Evolutionary conservation across 2,329 filamentous ascomycete species (phyloP).

Genomic region (Colletotrichum sp.): DNA sequence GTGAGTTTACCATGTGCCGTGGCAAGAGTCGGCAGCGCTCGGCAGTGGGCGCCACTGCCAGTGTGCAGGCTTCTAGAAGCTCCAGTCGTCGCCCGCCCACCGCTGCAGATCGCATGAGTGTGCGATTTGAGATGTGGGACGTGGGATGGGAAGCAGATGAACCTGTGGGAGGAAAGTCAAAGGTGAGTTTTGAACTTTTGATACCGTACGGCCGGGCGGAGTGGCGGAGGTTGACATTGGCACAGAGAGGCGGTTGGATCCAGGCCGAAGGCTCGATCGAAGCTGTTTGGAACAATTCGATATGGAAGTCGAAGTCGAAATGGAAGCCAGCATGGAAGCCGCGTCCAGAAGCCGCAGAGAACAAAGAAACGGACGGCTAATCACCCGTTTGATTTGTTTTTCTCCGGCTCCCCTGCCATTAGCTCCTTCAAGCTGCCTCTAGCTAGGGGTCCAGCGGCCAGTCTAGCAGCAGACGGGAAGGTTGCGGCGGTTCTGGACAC

Average conservation of each 20-base stretch:
- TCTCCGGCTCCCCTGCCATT: not conserved
- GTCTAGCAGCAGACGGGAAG: not conserved
- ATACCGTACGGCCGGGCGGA: not conserved
- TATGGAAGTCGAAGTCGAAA: not conserved
- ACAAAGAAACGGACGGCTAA: slow-evolving; percentile 11
- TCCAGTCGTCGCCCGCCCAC: not conserved
- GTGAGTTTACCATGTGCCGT: not conserved
- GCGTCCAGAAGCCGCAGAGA: slow-evolving; percentile 4
- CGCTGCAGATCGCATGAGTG: not conserved
- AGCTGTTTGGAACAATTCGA: not conserved
- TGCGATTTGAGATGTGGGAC: not conserved
- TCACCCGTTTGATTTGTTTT: slow-evolving; percentile 1
- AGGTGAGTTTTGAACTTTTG: not conserved
- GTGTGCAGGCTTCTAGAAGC: not conserved
- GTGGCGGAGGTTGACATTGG: not conserved
- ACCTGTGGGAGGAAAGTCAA: slow-evolving; percentile 3
- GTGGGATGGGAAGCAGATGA: slow-evolving; percentile 9
- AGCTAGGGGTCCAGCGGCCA: not conserved
- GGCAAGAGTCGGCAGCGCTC: not conserved
- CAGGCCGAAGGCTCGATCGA: not conserved
- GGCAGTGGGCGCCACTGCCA: not conserved
- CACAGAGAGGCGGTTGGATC: not conserved
- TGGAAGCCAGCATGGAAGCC: slow-evolving; percentile 4
- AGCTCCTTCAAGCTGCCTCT: not conserved
- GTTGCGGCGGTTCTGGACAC: not conserved